Percentiles rank a stretch among this genome's conserved stretches.
phyloP scores from a whole-genome alignment of 2,329 filamentous ascomycete species.

The Ophiocordyceps camponoti-floridani region DNA sequence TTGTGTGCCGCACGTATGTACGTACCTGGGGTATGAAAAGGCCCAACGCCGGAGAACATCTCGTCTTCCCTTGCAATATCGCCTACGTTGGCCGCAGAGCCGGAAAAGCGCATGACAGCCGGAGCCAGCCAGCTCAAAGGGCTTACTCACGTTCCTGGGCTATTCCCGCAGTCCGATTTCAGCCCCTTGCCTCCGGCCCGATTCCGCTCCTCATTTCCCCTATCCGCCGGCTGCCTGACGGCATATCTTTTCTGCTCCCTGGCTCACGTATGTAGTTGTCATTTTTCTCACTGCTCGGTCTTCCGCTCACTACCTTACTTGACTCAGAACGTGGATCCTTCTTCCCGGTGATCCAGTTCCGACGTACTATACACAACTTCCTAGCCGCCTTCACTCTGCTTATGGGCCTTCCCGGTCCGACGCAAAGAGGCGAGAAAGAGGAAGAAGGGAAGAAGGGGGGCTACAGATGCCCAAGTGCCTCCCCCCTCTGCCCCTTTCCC shows the following conservation, averaged over 20 bases:
- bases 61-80: neutral
- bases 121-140: slow-evolving; percentile 5
- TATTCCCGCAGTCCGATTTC: neutral
- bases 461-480: neutral
- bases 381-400: no score
- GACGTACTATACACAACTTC: no score
- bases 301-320: no score
- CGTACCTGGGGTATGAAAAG: no score
- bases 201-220: neutral
- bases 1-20: no score
- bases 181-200: neutral
- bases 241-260: neutral
- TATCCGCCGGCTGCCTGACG: neutral
- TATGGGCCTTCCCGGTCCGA: no score
- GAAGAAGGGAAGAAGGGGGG: no score
- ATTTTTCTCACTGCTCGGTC: no score
- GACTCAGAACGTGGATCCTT: no score
- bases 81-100: slow-evolving; percentile 4
- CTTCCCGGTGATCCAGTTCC: no score
- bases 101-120: slow-evolving; percentile 26
- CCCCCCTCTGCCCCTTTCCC: neutral
- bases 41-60: neutral
- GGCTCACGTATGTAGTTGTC: no score
- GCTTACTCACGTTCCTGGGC: neutral
- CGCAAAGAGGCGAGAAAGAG: no score